Percentiles rank a stretch among this genome's conserved stretches.
These are phyloP conservation scores for Carex parvula DNA, from an alignment of 176 grass and related monocot species.

Conservation along the genomic window DNA sequence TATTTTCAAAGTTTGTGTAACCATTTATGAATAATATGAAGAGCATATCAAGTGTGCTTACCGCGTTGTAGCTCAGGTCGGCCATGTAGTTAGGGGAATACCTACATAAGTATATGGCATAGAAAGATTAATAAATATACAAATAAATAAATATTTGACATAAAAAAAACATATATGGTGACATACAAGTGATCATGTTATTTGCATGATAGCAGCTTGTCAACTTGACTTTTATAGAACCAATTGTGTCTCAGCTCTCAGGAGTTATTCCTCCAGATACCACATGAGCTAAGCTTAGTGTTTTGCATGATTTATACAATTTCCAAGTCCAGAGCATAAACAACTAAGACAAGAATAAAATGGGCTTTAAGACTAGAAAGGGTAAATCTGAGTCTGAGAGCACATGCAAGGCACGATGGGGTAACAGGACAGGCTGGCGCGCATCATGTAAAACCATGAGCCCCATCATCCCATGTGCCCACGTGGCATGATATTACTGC, in stretches of 20 bases:
- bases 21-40: neutral
- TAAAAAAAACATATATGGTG: neutral
- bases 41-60: slow-evolving; percentile 20
- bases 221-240: slow-evolving; percentile 8
- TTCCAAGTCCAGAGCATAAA: neutral
- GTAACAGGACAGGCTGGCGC: slow-evolving; percentile 38
- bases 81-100: slow-evolving; percentile 81
- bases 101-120: slow-evolving; percentile 29
- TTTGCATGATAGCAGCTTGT: neutral
- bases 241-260: neutral
- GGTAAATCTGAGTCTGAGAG: slow-evolving; percentile 19
- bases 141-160: neutral
- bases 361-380: neutral
- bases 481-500: slow-evolving; percentile 25
- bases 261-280: neutral
- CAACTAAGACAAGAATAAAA: neutral
- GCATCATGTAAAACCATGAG: slow-evolving; percentile 56
- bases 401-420: slow-evolving; percentile 58
- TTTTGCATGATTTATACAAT: slow-evolving; percentile 1
- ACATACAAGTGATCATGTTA: neutral
- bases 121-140: neutral
- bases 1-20: neutral
- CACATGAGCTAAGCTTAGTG: neutral
- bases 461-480: slow-evolving; percentile 40
- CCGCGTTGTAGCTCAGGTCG: slow-evolving; percentile 76